These are phyloP conservation scores for Papiliotrema fonsecae DNA, from an alignment of 1,284 basidiomycete genomes.

Conservation along the genomic window DNA sequence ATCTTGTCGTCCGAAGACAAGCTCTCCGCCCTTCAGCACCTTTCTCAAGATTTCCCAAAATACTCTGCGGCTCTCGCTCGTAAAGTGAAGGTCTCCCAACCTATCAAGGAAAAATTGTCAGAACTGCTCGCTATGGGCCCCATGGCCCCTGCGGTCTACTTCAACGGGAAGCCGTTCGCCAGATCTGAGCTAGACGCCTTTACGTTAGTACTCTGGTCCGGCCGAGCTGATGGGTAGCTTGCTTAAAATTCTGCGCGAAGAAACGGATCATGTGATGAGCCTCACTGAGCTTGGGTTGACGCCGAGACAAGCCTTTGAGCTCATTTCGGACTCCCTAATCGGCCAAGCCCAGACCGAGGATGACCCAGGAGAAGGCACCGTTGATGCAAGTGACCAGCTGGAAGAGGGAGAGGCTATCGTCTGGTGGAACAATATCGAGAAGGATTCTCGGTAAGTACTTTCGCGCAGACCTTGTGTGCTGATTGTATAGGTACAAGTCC, in stretches of 20 bases:
- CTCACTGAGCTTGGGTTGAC: constrained; percentile 62
- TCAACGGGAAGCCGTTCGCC: constrained; percentile 67
- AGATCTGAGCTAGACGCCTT: constrained; percentile 67
- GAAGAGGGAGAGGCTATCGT: constrained; percentile 71
- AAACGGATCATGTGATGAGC: constrained; percentile 61
- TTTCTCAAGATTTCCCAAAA: constrained; percentile 82
- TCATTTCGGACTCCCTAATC: constrained; percentile 64
- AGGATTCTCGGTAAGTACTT: constrained; percentile 58
- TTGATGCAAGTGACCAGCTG: constrained; percentile 79
- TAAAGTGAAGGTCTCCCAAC: constrained; percentile 51
- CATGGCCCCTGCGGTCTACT: constrained; percentile 53
- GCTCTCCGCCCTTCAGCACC: constrained; percentile 60
- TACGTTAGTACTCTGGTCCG: constrained; percentile 48
- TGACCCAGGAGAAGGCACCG: constrained; percentile 65
- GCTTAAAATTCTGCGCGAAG: constrained; percentile 64
- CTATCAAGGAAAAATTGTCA: constrained; percentile 57
- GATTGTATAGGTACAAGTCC: constrained; percentile 22
- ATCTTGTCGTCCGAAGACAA: constrained; percentile 60
- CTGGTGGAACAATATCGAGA: constrained; percentile 89
- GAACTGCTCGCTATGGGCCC: constrained; percentile 49
- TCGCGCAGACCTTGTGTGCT: neutral
- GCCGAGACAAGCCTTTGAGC: constrained; percentile 60
- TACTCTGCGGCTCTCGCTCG: constrained; percentile 69
- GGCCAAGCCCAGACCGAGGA: constrained; percentile 52
- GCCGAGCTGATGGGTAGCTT: constrained; percentile 51